Percentiles rank a stretch among this genome's conserved stretches.
phyloP scores from a whole-genome alignment of 306 rosid genomes.

The Vigna trinervia region DNA sequence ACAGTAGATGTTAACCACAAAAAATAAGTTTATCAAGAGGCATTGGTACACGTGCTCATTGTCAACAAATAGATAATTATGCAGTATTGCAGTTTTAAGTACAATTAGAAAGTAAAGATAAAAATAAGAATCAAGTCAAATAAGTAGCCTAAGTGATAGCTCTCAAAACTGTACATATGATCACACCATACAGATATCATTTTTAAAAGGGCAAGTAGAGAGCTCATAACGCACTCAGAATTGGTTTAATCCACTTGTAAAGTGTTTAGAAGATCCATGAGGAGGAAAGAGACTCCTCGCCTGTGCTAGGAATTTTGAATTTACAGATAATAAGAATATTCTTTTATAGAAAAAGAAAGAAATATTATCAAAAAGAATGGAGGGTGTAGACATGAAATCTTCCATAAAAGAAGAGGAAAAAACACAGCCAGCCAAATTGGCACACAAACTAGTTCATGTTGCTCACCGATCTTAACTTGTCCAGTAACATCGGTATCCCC shows the following conservation, averaged over 20 bases:
- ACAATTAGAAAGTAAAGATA: neutral
- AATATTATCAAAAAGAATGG: constrained; percentile 5
- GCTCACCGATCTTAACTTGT: constrained; percentile 74
- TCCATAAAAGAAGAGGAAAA: neutral
- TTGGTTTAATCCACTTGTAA: neutral
- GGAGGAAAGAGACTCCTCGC: neutral
- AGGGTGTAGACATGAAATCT: neutral
- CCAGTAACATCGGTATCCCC: constrained; percentile 66
- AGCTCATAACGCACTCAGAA: constrained; percentile 21
- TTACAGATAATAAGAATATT: constrained; percentile 6
- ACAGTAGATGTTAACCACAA: constrained; percentile 31
- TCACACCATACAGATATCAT: neutral
- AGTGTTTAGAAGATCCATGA: constrained; percentile 5
- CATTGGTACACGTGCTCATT: neutral
- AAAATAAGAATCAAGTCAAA: neutral
- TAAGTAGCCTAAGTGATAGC: neutral
- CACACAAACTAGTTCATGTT: constrained; percentile 19
- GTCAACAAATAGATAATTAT: neutral
- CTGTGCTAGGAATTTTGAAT: constrained; percentile 6
- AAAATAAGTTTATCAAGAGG: constrained; percentile 14
- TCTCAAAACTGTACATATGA: neutral
- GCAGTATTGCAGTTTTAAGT: constrained; percentile 4
- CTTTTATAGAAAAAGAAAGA: neutral
- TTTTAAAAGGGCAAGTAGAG: constrained; percentile 13
- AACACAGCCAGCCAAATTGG: constrained; percentile 22